Evolutionary conservation across 225 moss, liverwort and hornwort genomes (phyloP), one percentile per base, ranked within the genome.

Genomic region (Polytrichum commune): DNA sequence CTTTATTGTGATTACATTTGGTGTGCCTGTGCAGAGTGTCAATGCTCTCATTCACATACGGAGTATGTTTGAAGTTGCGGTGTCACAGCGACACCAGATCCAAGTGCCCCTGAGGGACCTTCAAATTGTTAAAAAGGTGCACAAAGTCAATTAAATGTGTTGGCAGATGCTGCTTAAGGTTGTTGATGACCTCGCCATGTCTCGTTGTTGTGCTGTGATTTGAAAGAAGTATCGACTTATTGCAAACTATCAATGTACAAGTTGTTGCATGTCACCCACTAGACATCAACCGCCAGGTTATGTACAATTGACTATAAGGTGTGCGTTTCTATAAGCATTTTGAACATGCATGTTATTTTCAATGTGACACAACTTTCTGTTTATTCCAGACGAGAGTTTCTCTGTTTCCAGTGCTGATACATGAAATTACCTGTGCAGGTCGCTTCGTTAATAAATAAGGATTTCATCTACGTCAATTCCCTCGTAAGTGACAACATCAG

Each of bases 31-130:
- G 69, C 79, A 98, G 98, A 98, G 94, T 72, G 76, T 98, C 55
- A 88, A 91, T 71, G 89, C 90, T 78, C 90, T 98, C 35, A 89
- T 93, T 80, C 91, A 98, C 68, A 86, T 98, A 66, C 85, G 98
- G 61, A 80, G 84, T 27, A 90, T 95, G 67, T 88, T 95, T 75
- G 92, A 93, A 65, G 82, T 93, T 71, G 85, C 87, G 33, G 76
- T 85, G 55, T 87, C 93, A 25, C 91, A 98, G 79, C 73, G 81
- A 79, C 88, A 85, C 65, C 88, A 93, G 69, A 56, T 68, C 62
- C 85, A 86, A 77, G 74, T 67, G 67, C 69, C 85, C 46, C 55
- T 91, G 33, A 33, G 58, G 63, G 79, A 85, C 16, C 86, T 93
- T 67, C 80, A 83, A 32, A 85, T 97, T 35, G 83, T 87, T 23